A percentile compares a stretch with the other conserved stretches of the same genome.
phyloP scores from a whole-genome alignment of 1,139 yeast genomes.

The Lodderomyces margitis region DNA sequence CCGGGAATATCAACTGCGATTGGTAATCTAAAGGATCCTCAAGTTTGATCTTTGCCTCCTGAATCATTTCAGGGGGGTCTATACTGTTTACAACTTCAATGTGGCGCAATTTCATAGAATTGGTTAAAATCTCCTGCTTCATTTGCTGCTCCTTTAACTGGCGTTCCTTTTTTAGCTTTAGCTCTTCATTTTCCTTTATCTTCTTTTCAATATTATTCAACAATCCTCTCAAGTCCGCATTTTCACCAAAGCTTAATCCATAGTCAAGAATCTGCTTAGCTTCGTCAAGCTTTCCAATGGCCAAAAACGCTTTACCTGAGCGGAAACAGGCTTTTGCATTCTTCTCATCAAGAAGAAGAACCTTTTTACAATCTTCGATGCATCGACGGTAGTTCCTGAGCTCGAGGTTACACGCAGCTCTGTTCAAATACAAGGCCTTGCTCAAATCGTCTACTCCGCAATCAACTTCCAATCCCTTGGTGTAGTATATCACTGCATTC shows the following conservation, averaged over 20 bases:
- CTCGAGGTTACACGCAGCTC: conserved; percentile 92
- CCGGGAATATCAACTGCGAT: conserved; percentile 78
- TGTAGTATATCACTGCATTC: conserved; percentile 76
- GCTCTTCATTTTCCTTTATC: conserved; percentile 33
- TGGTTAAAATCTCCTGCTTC: conserved; percentile 37
- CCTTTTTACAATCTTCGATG: conserved; percentile 81
- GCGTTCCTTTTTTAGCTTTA: conserved; percentile 30
- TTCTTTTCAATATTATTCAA: conserved; percentile 39
- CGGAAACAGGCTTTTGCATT: conserved; percentile 84
- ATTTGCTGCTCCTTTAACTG: conserved; percentile 31
- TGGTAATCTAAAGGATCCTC: conserved; percentile 74
- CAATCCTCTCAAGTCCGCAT: conserved; percentile 47
- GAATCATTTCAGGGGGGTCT: conserved; percentile 49
- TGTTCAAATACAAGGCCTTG: conserved; percentile 66
- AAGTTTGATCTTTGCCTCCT: conserved; percentile 49
- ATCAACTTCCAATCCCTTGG: conserved; percentile 73
- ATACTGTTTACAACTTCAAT: conserved; percentile 47
- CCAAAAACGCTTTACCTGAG: conserved; percentile 76
- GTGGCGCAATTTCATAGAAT: conserved; percentile 58
- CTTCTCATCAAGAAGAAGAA: conserved; percentile 61
- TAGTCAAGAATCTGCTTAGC: conserved; percentile 65
- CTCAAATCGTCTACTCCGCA: conserved; percentile 54
- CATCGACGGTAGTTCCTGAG: conserved; percentile 80
- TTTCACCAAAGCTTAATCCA: conserved; percentile 59
- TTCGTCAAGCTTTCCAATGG: conserved; percentile 68